phyloP scores from a whole-genome alignment of 2,329 filamentous ascomycete species.

The Corinectria fuckeliana region DNA sequence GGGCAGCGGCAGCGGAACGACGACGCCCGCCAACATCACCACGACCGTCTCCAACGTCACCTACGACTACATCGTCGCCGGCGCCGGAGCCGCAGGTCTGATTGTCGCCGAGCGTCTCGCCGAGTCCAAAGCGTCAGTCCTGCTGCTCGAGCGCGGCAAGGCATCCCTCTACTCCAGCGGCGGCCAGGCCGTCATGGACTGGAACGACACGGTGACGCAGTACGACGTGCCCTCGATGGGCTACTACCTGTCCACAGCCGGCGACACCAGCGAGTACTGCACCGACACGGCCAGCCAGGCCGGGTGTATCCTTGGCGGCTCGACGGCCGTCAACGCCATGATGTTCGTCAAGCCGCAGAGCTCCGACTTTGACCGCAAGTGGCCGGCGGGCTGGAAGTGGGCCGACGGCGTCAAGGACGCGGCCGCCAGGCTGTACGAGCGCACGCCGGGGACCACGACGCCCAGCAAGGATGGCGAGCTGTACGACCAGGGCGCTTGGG shows the following conservation, averaged over 20 bases:
- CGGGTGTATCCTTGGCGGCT: slow-evolving; percentile 73
- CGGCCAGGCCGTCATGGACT: slow-evolving; percentile 68
- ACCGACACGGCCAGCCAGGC: slow-evolving; percentile 74
- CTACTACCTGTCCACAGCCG: slow-evolving; percentile 72
- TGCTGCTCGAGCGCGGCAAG: slow-evolving; percentile 62
- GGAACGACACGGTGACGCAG: slow-evolving; percentile 69
- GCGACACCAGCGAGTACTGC: slow-evolving; percentile 67
- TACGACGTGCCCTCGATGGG: slow-evolving; percentile 76
- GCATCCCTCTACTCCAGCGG: slow-evolving; percentile 67
- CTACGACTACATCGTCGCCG: slow-evolving; percentile 70
- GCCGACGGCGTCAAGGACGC: slow-evolving; percentile 65
- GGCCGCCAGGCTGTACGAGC: slow-evolving; percentile 66
- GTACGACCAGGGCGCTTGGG: slow-evolving; percentile 72
- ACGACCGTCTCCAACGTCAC: slow-evolving; percentile 42
- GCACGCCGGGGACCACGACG: slow-evolving; percentile 72
- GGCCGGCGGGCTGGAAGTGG: slow-evolving; percentile 72
- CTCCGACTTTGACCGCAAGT: slow-evolving; percentile 74
- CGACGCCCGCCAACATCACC: slow-evolving; percentile 35
- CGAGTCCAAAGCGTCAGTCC: slow-evolving; percentile 68
- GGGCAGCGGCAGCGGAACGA: slow-evolving; percentile 37
- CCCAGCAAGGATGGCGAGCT: slow-evolving; percentile 71
- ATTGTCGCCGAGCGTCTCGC: slow-evolving; percentile 63
- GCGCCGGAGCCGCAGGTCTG: slow-evolving; percentile 67
- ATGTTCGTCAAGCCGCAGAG: slow-evolving; percentile 72
- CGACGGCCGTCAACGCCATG: slow-evolving; percentile 70